Evolutionary conservation across 495 filamentous ascomycete genomes (phyloP), one percentile per base, ranked within the genome.

Genomic region (Penicillium coprophilum): DNA sequence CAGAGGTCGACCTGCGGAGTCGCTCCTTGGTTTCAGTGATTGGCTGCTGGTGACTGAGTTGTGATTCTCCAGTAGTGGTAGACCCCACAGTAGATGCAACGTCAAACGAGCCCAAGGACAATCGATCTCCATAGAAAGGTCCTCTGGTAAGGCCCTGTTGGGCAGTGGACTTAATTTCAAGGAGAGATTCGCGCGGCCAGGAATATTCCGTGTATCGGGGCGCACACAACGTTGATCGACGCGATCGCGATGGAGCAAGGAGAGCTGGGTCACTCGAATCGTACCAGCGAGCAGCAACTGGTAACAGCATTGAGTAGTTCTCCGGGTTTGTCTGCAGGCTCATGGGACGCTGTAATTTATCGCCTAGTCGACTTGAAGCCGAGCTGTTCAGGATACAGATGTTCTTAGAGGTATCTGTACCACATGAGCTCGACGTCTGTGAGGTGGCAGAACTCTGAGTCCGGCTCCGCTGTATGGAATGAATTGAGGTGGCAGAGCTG

Each of bases 401-500:
- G 41, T 46, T 48, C 15, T 47, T 64, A 19, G 55, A 56, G 28
- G 45, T 64, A 48, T 58, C 56, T 24, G 36, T 39, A 24, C 50
- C 44, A 41, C 53, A 58, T 20, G 61, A 66, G 5, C 43, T 38
- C 1, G 67, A 72, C 4, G 59, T 36, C 28, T 71, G 67, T 27
- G 71, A 74, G 36, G 67, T 71, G 13, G 68, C 49, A 1, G 70
- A 73, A 5, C 36, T 58, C 30, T 66, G 57, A 9, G 67, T 61
- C 13, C 54, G 60, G 55, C 60, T 68, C 19, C 60, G 62, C 17
- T 68, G 68, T 21, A 65, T 38, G 8, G 69, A 74, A 40, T 62
- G 64, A 17, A 72, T 50, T 5, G 74, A 75, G 10, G 66, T 62
- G 9, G 68, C 71, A 38, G 73, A 77, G 56, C 71, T 77, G 55